Evolutionary conservation across 768 basidiomycete species (phyloP).

Genomic region (Suillus paluster): DNA sequence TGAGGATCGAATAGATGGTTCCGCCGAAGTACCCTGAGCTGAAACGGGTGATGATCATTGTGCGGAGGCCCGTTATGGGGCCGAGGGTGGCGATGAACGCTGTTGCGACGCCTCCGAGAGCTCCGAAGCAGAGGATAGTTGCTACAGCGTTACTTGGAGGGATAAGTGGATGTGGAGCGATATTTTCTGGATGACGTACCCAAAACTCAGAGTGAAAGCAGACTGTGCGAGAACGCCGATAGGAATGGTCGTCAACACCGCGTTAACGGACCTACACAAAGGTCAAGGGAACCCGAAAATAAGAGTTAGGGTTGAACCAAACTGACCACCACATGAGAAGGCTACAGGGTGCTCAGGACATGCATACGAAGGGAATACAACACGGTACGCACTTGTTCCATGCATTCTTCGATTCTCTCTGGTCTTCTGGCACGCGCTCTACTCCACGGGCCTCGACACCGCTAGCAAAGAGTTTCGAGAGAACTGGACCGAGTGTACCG

Average conservation of each 20-base stretch:
- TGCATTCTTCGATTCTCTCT: conserved; percentile 46
- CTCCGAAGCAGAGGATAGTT: conserved; percentile 49
- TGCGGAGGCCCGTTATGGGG: conserved; percentile 55
- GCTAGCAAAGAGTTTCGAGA: conserved; percentile 46
- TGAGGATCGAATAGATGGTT: conserved; percentile 53
- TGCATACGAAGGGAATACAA: conserved; percentile 3
- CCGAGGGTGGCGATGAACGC: conserved; percentile 60
- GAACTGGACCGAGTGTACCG: conserved; percentile 32
- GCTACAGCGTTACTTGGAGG: conserved; percentile 45
- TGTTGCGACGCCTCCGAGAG: conserved; percentile 44
- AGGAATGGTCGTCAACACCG: conserved; percentile 51
- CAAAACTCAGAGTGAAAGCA: conserved; percentile 52
- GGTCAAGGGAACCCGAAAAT: no score
- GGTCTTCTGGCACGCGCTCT: conserved; percentile 55
- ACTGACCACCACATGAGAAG: conserved; percentile 51
- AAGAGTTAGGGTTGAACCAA: no score
- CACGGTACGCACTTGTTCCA: conserved; percentile 49
- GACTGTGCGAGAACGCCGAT: conserved; percentile 54
- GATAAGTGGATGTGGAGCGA: conserved; percentile 2
- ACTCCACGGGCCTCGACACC: conserved; percentile 61
- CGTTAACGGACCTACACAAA: conserved; percentile 48
- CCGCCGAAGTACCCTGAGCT: conserved; percentile 54
- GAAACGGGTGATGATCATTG: conserved; percentile 56
- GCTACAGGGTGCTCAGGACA: conserved; percentile 24
- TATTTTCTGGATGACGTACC: conserved; percentile 41